A percentile compares a stretch with the other conserved stretches of the same genome.
These are phyloP conservation scores for Talaromyces sp. DNA, from an alignment of 2,329 filamentous ascomycete genomes.

Conservation along the genomic window DNA sequence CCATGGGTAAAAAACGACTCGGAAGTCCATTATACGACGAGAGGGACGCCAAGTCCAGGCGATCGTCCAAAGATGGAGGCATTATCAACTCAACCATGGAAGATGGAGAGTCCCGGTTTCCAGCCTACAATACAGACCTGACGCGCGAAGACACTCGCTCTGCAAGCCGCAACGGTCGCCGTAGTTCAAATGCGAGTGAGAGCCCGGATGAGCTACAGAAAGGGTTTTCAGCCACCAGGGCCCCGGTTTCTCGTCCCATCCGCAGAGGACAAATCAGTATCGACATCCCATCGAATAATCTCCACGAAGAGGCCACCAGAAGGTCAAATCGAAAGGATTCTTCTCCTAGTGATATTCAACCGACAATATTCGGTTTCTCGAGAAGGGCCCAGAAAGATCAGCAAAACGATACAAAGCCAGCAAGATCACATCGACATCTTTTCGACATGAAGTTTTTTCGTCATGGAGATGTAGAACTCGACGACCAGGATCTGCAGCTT, in stretches of 20 bases:
- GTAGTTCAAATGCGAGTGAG: slow-evolving; percentile 20
- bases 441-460: slow-evolving; percentile 20
- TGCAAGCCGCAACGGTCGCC: neutral
- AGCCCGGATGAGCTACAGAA: slow-evolving; percentile 39
- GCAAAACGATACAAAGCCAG: neutral
- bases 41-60: neutral
- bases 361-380: slow-evolving; percentile 22
- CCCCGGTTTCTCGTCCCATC: slow-evolving; percentile 12
- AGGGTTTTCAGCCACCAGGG: slow-evolving; percentile 24
- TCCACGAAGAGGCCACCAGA: neutral
- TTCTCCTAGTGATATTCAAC: slow-evolving; percentile 29
- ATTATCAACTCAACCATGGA: neutral
- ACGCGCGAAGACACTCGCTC: neutral
- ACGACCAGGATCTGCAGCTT: slow-evolving; percentile 1
- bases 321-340: slow-evolving; percentile 17
- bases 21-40: neutral
- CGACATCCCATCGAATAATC: slow-evolving; percentile 3
- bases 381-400: slow-evolving; percentile 4
- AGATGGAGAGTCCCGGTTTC: neutral
- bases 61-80: neutral
- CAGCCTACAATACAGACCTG: neutral
- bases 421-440: slow-evolving; percentile 7
- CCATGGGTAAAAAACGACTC: neutral
- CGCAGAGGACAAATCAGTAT: slow-evolving; percentile 2
- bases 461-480: slow-evolving; percentile 16